A percentile compares a stretch with the other conserved stretches of the same genome.
Evolutionary conservation across 306 rosid genomes (phyloP).

Genomic region (Sicyos baderoa): DNA sequence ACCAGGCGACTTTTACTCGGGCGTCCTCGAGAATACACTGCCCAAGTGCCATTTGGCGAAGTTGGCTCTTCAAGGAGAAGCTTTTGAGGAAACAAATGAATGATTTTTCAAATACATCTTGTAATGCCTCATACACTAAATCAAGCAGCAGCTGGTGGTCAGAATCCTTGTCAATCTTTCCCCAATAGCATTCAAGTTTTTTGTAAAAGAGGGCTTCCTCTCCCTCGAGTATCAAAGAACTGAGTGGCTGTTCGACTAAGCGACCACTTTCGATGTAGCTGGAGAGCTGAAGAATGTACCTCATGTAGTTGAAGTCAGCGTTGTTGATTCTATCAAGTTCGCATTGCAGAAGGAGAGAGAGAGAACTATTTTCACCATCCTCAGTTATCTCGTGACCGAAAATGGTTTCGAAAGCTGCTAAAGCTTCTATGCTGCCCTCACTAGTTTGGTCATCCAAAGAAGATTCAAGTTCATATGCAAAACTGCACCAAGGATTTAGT

Average conservation of each 20-base stretch:
- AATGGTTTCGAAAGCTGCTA: not conserved
- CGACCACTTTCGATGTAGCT: conserved; percentile 45
- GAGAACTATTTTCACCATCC: conserved; percentile 19
- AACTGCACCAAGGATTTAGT: conserved; percentile 11
- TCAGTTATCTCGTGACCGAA: conserved; percentile 16
- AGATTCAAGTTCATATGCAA: not conserved
- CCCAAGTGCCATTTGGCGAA: conserved; percentile 46
- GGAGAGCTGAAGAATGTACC: conserved; percentile 47
- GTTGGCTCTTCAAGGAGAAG: conserved; percentile 34
- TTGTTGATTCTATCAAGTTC: conserved; percentile 23
- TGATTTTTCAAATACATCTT: conserved; percentile 45
- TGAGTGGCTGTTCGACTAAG: conserved; percentile 44
- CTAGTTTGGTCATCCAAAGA: not conserved
- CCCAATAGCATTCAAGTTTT: conserved; percentile 30
- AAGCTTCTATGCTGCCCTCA: not conserved
- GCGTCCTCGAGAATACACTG: conserved; percentile 43
- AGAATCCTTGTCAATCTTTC: conserved; percentile 18
- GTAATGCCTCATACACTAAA: conserved; percentile 53
- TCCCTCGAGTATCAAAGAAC: conserved; percentile 38
- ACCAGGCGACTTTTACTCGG: conserved; percentile 33
- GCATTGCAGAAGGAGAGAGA: conserved; percentile 14
- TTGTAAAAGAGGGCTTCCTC: conserved; percentile 29
- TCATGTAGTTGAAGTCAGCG: conserved; percentile 48
- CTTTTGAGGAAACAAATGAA: conserved; percentile 51
- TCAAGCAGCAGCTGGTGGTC: conserved; percentile 56